Evolutionary conservation across 805 yeast genomes (phyloP), one percentile per base, ranked within the genome.

Genomic region (Teunomyces barrocoloradensis): DNA sequence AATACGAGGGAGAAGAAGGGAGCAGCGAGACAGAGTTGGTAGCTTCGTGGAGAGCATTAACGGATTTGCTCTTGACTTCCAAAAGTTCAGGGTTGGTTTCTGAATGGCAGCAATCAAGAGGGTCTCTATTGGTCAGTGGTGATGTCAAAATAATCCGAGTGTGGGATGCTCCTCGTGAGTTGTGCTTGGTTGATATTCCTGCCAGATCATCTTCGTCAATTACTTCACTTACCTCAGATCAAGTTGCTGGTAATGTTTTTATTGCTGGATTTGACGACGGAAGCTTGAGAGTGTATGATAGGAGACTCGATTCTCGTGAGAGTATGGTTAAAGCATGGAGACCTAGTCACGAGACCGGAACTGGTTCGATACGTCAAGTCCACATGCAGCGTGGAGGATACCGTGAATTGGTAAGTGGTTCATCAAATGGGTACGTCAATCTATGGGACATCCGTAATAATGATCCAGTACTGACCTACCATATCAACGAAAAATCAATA

Each of bases 351-450:
- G 25, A 15, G 3, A 43, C 34, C 13, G 64, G 69, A 4, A 73
- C 74, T 47, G 76, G 82, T 2, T 77, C 89, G 57, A 81, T 92
- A 37, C 73, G 83, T 40, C 89, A 87, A 55, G 83, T 91, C 7
- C 96, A 89, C 59, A 86, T 94, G 95, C 99, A 94, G 71, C 77
- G 99, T 57, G 99, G 99, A 33, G 99, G 99, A 0, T 81, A 82
- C 57, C 76, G 99, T 47, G 99, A 94, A 61, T 75, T 94, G 40
- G 85, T 86, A 2, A 83, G 92, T 53, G 98, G 96, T 0, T 77
- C 86, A 6, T 70, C 87, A 0, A 94, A 88, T 59, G 97, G 99
- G 1, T 72, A 75, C 39, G 86, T 94, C 3, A 87, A 85, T 47
- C 63, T 94, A 21, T 94, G 98, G 98, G 99, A 94, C 66, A 85